Base-by-base conservation (phyloP, 331 rosid species). In the Telfairia occidentalis region DNA sequence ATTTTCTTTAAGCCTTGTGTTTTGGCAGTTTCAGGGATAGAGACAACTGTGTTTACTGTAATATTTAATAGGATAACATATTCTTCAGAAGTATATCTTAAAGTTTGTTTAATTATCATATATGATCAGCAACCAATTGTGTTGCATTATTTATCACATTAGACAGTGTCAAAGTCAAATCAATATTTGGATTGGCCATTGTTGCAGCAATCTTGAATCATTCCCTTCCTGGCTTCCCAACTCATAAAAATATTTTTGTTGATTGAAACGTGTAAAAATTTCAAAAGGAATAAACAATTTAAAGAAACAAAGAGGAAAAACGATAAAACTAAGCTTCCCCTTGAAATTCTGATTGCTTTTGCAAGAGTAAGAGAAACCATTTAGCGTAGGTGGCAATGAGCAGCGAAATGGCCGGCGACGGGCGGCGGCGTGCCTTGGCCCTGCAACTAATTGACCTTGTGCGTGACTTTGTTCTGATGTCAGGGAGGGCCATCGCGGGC, bases 91-190 rank as follows among this genome's bases (percentile, higher is more conserved):
- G 24, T 34, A 43, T 43, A 23, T 40, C 16, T 26, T 66, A 19
- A 63, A 34, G 6, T 18, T 63, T 63, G 71, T 63, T 18, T 38
- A 18, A 10, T 5, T 5, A 26, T 43, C 74, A 42, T 69, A 69
- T 65, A n/a, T 38, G 55, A 69, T 42, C 74, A 69, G 38, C 74
- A 23, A 43, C 12, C 55, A 69, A 69, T 43, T 69, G 24, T 69
- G 21, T 9, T 43, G 4, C 74, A 69, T 43, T 24, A 45, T 23
- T 6, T 69, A 37, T 69, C 24, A 24, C 13, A 24, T 45, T 15
- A 66, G 74, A 69, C 74, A 12, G 23, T 12, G 74, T 69, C 74
- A 69, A 69, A 69, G 74, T 69, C 55, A 69, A 69, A 69, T 13
- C 55, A 13, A 69, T n/a, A 69, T 12, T 69, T 24, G 21, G 32